These are phyloP conservation scores for Aspergillus tamarii DNA, from an alignment of 2,329 filamentous ascomycete species.

Conservation along the genomic window DNA sequence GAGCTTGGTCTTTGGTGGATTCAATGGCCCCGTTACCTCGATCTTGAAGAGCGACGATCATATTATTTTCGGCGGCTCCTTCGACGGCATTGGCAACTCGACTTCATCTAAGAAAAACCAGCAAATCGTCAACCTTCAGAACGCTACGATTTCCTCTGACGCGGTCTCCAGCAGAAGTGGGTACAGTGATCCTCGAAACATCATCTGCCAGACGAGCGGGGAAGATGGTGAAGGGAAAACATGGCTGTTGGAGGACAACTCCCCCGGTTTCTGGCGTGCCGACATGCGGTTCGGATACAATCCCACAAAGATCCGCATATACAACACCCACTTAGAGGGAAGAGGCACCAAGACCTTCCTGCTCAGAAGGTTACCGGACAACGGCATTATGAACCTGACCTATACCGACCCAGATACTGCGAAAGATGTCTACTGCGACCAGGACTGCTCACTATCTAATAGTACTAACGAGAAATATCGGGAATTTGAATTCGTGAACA, in stretches of 20 bases:
- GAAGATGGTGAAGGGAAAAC: constrained; percentile 73
- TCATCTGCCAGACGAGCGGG: constrained; percentile 75
- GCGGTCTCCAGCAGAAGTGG: constrained; percentile 64
- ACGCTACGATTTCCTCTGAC: constrained; percentile 71
- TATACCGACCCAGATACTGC: constrained; percentile 77
- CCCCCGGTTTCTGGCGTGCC: constrained; percentile 80
- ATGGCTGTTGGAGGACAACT: constrained; percentile 78
- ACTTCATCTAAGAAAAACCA: constrained; percentile 62
- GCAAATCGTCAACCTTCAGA: constrained; percentile 81
- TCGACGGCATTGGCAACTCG: constrained; percentile 84
- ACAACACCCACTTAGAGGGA: constrained; percentile 82
- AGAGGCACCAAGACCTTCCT: constrained; percentile 87
- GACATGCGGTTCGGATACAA: constrained; percentile 80
- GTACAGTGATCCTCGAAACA: constrained; percentile 75
- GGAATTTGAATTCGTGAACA: constrained; percentile 89
- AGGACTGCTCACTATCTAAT: constrained; percentile 79
- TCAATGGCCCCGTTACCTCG: constrained; percentile 88
- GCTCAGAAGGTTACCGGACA: constrained; percentile 80
- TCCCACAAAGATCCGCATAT: constrained; percentile 83
- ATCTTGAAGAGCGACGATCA: constrained; percentile 83
- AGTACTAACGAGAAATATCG: constrained; percentile 70
- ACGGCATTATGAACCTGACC: constrained; percentile 95
- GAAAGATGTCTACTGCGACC: constrained; percentile 72
- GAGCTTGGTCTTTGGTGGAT: constrained; percentile 85
- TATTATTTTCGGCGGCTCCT: constrained; percentile 88